These are phyloP conservation scores for Puya raimondii DNA, from an alignment of 176 grass and related monocot species.

Conservation along the genomic window DNA sequence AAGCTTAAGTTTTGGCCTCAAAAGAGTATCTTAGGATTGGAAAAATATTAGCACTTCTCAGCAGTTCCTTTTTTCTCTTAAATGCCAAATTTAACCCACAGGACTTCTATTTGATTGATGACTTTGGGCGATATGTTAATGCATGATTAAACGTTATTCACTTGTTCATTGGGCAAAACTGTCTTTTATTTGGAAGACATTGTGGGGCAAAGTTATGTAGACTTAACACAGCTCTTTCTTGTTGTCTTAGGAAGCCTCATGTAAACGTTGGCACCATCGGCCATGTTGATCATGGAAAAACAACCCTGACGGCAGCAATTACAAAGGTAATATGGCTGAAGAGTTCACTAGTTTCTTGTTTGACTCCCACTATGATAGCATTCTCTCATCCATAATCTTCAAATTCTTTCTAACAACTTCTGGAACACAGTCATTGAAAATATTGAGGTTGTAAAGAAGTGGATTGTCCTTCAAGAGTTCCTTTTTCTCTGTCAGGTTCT, in stretches of 20 bases:
- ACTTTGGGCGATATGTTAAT: no score
- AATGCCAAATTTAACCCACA: no score
- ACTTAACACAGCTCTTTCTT: constrained; percentile 4
- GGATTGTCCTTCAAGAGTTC: neutral
- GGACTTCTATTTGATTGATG: no score
- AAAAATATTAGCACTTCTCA: no score
- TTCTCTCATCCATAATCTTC: no score
- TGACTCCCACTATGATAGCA: neutral
- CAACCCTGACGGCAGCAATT: constrained; percentile 89
- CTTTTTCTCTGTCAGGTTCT: constrained; percentile 43
- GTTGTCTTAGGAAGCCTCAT: constrained; percentile 73
- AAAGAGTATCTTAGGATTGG: no score
- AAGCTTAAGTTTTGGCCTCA: no score
- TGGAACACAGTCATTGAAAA: neutral
- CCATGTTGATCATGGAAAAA: constrained; percentile 94
- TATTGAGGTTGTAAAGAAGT: neutral
- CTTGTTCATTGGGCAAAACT: no score
- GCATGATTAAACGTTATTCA: no score
- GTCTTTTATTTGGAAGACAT: neutral
- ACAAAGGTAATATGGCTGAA: constrained; percentile 50
- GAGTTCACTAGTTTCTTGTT: neutral
- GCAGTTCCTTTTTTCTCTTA: no score
- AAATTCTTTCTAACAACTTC: neutral
- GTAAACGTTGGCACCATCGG: constrained; percentile 96
- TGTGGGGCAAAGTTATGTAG: neutral